Conservation (phyloP, 306 rosid genomes). For the Sicyos edulis region DNA sequence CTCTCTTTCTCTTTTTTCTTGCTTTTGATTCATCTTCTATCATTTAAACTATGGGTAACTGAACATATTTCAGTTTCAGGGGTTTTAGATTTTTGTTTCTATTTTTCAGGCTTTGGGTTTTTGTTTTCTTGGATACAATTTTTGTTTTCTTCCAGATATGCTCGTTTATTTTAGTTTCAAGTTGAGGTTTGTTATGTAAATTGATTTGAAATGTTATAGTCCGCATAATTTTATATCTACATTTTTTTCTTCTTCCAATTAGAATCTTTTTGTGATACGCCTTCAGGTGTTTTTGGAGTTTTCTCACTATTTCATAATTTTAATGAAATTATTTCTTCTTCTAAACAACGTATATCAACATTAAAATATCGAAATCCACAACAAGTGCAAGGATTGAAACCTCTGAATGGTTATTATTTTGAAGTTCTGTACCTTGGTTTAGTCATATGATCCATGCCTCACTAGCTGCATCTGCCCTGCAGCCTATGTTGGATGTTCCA, state of each 20-base stretch:
- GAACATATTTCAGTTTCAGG: not conserved
- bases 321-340: too few relatives aligned
- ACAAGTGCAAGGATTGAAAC: not conserved
- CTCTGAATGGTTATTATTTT: not conserved
- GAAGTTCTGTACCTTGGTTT: constrained; percentile 4
- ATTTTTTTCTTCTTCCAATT: too few relatives aligned
- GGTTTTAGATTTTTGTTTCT: not conserved
- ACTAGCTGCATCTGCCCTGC: constrained; percentile 22
- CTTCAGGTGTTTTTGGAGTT: too few relatives aligned
- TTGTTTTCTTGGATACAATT: not conserved
- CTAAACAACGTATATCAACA: not conserved
- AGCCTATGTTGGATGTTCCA: constrained; percentile 91
- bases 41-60: not conserved
- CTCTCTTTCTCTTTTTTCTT: not conserved
- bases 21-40: not conserved
- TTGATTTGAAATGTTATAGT: not conserved
- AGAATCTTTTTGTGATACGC: too few relatives aligned
- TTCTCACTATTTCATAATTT: too few relatives aligned
- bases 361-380: not conserved
- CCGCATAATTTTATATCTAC: not conserved
- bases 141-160: not conserved
- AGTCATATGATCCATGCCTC: not conserved
- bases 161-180: not conserved
- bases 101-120: not conserved
- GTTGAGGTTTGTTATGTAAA: not conserved